Percentiles rank a stretch among this genome's conserved stretches.
These are phyloP conservation scores for Mayamaea pseudoterrestris DNA, from an alignment of 108 stramenopile genomes.

Conservation along the genomic window DNA sequence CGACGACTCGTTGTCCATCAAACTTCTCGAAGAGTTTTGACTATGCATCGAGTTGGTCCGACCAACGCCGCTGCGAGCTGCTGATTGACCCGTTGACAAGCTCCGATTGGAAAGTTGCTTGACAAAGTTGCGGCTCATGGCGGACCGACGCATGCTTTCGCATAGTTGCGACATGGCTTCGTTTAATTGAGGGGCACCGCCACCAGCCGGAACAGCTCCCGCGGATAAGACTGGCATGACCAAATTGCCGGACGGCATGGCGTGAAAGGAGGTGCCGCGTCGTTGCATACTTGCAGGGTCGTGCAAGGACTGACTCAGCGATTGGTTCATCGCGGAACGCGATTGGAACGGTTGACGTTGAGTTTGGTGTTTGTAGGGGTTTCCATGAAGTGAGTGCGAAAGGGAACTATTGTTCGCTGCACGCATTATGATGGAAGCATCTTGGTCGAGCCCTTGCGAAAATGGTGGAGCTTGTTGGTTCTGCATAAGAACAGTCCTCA, in stretches of 20 bases:
- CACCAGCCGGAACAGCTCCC: too few species aligned
- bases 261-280: too few species aligned
- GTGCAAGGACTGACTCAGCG: neutral
- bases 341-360: neutral
- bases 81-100: too few species aligned
- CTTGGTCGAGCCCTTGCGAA: neutral
- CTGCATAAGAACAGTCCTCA: neutral
- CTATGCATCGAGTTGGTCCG: neutral
- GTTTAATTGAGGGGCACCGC: too few species aligned
- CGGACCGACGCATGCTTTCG: slow-evolving; percentile 38
- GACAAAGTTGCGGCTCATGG: slow-evolving; percentile 37
- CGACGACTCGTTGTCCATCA: neutral
- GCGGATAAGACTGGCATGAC: too few species aligned
- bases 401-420: too few species aligned
- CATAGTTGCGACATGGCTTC: slow-evolving; percentile 38
- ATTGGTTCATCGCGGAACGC: neutral
- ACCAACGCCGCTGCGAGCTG: neutral
- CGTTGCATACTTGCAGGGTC: too few species aligned
- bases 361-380: too few species aligned
- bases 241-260: too few species aligned
- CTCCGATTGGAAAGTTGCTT: slow-evolving; percentile 22
- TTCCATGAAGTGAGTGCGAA: too few species aligned
- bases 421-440: too few species aligned
- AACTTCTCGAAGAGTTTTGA: neutral
- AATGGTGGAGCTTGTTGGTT: neutral